Evolutionary conservation across 148 eudicot species (phyloP).

Genomic region (Diospyros kaki): DNA sequence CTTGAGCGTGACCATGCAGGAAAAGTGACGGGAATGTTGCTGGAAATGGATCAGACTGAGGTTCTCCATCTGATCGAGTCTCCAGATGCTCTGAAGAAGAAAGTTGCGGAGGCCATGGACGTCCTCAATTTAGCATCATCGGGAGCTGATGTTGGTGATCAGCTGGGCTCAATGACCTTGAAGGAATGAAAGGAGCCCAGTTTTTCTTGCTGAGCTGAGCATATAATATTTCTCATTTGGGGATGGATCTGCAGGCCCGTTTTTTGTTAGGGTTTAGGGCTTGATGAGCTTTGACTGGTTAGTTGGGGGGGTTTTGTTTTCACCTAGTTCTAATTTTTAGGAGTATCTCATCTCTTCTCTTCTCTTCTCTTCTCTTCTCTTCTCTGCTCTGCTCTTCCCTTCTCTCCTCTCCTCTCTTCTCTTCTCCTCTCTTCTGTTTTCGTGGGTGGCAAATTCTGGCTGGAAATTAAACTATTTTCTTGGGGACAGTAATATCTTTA

Average conservation of each 20-base stretch:
- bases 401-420: no score
- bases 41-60: constrained; percentile 59
- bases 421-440: no score
- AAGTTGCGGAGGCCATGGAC: constrained; percentile 47
- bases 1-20: constrained; percentile 36
- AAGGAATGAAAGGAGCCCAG: constrained; percentile 8
- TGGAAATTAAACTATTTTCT: no score
- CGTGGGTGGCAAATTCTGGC: no score
- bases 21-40: constrained; percentile 48
- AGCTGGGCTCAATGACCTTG: constrained; percentile 19
- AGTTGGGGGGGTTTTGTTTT: not conserved
- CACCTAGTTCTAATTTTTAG: not conserved
- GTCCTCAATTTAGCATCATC: constrained; percentile 28
- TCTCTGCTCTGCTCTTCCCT: no score
- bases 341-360: no score
- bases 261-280: constrained; percentile 1
- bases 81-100: constrained; percentile 48
- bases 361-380: no score
- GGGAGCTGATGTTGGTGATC: constrained; percentile 16
- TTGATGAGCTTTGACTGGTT: constrained; percentile 2
- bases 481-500: no score
- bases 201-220: not conserved
- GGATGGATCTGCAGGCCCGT: not conserved
- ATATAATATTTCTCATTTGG: not conserved
- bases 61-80: constrained; percentile 52